Evolutionary conservation across 371 early-diverging fungal species (phyloP), one percentile per base, ranked within the genome.

Genomic region (Mucor irregularis): DNA sequence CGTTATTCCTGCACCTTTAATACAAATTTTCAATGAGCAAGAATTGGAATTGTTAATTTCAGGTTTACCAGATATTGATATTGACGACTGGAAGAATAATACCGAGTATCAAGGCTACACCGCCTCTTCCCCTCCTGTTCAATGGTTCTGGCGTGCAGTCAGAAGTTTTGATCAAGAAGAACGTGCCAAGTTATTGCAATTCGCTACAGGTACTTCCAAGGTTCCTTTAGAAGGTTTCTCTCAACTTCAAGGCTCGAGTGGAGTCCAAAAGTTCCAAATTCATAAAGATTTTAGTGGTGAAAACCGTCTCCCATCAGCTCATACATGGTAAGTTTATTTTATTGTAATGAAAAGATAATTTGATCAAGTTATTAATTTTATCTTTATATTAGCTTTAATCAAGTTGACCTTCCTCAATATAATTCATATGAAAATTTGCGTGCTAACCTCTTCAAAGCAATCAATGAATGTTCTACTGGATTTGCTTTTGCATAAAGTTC

Each of bases 61-160:
- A 39, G 99, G 99, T 39, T 74, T 98, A 68, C 95, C 97, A 1
- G 99, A 99, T 55, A 94, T 99, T 58, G 98, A 99, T 71, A 86
- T 98, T 46, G 99, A 99, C 61, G 99, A 99, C 71, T 99, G 99
- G 99, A 93, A 91, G 67, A 97, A 96, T 74, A 93, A 97, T 74
- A 95, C 99, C 1, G 94, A 90, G 60, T 99, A 99, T 69, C 86
- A 91, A 60, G 87, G 94, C 45, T 99, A 97, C 74, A 84, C 90
- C 10, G 60, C 82, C 4, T 76, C 89, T 21, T 90, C 93, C 5
- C 90, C 93, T 13, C 96, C 93, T 61, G 87, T 99, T 42, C 94
- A 96, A 70, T 96, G 98, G 97, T 99, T 99, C 84, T 99, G 99
- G 99, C 81, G 97, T 28, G 97, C 95, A 0, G 98, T 99, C 10